A percentile compares a stretch with the other conserved stretches of the same genome.
Conservation (phyloP, 176 grass and related monocot species). For the Tillandsia leiboldiana region DNA sequence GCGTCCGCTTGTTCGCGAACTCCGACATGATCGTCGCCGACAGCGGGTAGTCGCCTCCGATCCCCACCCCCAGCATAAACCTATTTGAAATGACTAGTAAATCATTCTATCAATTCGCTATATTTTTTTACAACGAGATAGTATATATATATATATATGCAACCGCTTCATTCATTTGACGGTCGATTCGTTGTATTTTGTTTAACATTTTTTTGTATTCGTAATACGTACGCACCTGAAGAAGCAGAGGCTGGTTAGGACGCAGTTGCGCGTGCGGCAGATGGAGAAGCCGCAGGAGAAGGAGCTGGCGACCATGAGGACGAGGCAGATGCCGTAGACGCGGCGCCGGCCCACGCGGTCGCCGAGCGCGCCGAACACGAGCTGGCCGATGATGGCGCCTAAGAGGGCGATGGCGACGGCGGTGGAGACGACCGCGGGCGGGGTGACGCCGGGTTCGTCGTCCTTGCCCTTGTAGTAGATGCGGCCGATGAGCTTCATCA, state of each 20-base stretch:
- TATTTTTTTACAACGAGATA: too few species aligned
- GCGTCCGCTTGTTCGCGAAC: slow-evolving; percentile 55
- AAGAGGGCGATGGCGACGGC: slow-evolving; percentile 18
- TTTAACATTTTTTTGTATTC: too few species aligned
- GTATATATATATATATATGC: too few species aligned
- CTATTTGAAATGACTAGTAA: too few species aligned
- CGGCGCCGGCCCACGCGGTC: slow-evolving; percentile 23
- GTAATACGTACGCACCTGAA: slow-evolving; percentile 25
- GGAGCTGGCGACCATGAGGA: slow-evolving; percentile 42
- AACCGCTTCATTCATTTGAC: too few species aligned
- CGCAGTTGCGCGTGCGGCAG: slow-evolving; percentile 55
- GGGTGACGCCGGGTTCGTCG: not conserved
- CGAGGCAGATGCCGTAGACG: slow-evolving; percentile 27
- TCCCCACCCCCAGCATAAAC: slow-evolving; percentile 54
- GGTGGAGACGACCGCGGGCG: slow-evolving; percentile 18
- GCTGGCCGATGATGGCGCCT: slow-evolving; percentile 21
- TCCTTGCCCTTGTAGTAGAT: slow-evolving; percentile 18
- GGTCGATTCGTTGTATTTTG: too few species aligned
- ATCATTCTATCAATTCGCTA: too few species aligned
- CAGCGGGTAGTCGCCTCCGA: slow-evolving; percentile 78
- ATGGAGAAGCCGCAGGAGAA: slow-evolving; percentile 53
- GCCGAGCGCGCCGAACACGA: slow-evolving; percentile 25
- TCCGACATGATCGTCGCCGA: slow-evolving; percentile 90
- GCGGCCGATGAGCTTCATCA: slow-evolving; percentile 28
- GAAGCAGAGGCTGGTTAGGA: slow-evolving; percentile 52